Evolutionary conservation across 768 basidiomycete species (phyloP).

Genomic region (Fomitopsis pulvina): DNA sequence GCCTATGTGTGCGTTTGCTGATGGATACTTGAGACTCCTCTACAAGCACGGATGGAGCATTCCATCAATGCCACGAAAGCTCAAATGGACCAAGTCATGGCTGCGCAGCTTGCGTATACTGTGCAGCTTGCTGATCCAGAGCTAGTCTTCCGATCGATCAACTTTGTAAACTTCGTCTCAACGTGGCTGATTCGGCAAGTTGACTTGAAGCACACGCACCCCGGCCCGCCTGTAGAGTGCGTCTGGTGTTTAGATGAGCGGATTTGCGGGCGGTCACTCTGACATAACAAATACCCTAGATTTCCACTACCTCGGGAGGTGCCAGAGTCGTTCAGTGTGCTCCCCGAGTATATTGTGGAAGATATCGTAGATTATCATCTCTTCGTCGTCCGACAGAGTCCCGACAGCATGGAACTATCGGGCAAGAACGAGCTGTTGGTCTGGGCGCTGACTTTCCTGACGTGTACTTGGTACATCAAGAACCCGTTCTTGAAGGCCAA

Average conservation of each 20-base stretch:
- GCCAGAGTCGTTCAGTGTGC: constrained; percentile 74
- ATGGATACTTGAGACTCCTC: constrained; percentile 43
- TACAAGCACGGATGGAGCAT: constrained; percentile 72
- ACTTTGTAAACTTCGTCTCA: constrained; percentile 85
- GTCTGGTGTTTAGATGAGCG: constrained; percentile 29
- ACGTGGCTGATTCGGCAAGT: constrained; percentile 91
- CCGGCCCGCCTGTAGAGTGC: constrained; percentile 59
- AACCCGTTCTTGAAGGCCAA: constrained; percentile 97
- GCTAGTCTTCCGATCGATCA: constrained; percentile 67
- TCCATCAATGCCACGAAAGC: constrained; percentile 73
- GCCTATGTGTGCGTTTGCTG: background rate
- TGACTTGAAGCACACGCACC: constrained; percentile 76
- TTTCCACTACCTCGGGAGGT: constrained; percentile 83
- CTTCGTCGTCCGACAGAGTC: constrained; percentile 69
- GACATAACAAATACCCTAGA: constrained; percentile 30
- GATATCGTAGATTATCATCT: constrained; percentile 88
- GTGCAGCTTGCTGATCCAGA: constrained; percentile 86
- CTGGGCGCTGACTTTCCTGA: constrained; percentile 86
- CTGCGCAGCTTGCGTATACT: constrained; percentile 75
- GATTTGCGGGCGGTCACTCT: background rate
- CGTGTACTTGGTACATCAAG: constrained; percentile 96
- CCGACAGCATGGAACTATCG: constrained; percentile 74
- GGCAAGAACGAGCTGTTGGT: constrained; percentile 84
- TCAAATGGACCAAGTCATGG: constrained; percentile 63
- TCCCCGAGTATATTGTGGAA: constrained; percentile 93